phyloP scores from a whole-genome alignment of 2,329 filamentous ascomycete genomes.

The Ophiostoma angusticollis region DNA sequence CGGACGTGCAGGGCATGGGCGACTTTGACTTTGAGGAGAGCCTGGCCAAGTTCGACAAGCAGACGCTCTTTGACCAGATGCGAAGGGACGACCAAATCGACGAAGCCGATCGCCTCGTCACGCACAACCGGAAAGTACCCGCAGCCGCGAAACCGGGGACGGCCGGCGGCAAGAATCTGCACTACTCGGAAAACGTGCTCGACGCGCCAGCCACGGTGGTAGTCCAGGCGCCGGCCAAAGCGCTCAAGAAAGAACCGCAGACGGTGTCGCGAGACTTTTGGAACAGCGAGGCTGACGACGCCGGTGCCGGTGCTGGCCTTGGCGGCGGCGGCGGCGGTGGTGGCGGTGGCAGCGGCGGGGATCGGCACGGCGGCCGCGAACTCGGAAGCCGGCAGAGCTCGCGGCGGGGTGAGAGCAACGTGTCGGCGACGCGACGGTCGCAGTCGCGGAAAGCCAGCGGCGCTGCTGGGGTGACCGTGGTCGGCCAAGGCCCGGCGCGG shows the following conservation, averaged over 20 bases:
- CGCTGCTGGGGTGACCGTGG: too few relatives aligned
- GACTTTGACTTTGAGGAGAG: constrained; percentile 91
- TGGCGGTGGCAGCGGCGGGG: constrained; percentile 24
- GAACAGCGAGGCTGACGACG: constrained; percentile 64
- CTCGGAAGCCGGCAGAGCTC: constrained; percentile 37
- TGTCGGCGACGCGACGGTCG: constrained; percentile 33
- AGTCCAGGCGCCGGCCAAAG: constrained; percentile 19
- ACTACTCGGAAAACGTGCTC: constrained; percentile 84
- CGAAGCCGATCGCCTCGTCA: constrained; percentile 82
- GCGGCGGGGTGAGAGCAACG: constrained; percentile 41
- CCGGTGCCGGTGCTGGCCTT: not conserved
- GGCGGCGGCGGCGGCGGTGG: not conserved
- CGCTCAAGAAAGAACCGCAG: constrained; percentile 21
- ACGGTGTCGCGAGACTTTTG: constrained; percentile 40
- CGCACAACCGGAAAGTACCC: constrained; percentile 60
- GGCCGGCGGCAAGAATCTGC: constrained; percentile 75
- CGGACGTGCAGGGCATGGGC: constrained; percentile 81
- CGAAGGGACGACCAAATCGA: constrained; percentile 76
- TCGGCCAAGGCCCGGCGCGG: constrained; percentile 30
- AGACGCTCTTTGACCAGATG: constrained; percentile 82
- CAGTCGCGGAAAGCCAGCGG: constrained; percentile 45
- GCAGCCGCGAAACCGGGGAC: constrained; percentile 52
- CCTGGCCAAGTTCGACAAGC: constrained; percentile 90
- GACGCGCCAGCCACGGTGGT: constrained; percentile 39
- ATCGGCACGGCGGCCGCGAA: constrained; percentile 36